Base-by-base conservation (phyloP, 805 yeast genomes). In the Starmerella gropengiesseri region DNA sequence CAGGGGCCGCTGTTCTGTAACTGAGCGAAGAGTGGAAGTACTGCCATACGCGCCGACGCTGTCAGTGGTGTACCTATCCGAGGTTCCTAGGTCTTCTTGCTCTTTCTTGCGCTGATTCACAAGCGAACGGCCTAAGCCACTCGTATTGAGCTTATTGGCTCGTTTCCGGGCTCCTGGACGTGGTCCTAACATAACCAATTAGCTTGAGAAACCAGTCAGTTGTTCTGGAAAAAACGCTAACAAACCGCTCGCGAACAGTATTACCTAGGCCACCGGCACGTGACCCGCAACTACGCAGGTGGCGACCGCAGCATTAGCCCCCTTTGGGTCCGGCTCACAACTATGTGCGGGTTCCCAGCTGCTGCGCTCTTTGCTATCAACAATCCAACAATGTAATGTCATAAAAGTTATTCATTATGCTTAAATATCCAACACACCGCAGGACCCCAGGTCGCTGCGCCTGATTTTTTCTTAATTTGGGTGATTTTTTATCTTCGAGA, bases 1-100 rank as follows among this genome's bases (percentile, higher is more conserved):
- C 44, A 91, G 64, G 1, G 96, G 80, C 53, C 81, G 75, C 60
- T 91, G 97, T 56, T 91, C 97, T 0, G 97, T 91, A 13, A 91
- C 93, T 2, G 96, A 86, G 59, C 91, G 75, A 57, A 91, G 66
- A 50, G 86, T 84, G 40, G 83, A 93, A 93, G 95, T 85, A 48
- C 52, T 49, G 19, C 52, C 52, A 17, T 49, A 49, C n/a, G 71
- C 73, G 52, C 75, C 82, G 53, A 78, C 45, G 2, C 21, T 22
- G 36, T 74, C 78, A 0, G 95, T 85, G 16, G 94, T 82, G 61
- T 85, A 86, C 55, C 95, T 69, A 21, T 57, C 61, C 75, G 83
- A 73, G 56, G 82, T 93, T 51, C 93, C 94, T 65, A 81, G 91
- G 47, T 74, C 72, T 57, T 82, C 80, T 17, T 44, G 41, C 19